Conservation (phyloP, 495 filamentous ascomycete genomes). For the Tetracladium setigerum region DNA sequence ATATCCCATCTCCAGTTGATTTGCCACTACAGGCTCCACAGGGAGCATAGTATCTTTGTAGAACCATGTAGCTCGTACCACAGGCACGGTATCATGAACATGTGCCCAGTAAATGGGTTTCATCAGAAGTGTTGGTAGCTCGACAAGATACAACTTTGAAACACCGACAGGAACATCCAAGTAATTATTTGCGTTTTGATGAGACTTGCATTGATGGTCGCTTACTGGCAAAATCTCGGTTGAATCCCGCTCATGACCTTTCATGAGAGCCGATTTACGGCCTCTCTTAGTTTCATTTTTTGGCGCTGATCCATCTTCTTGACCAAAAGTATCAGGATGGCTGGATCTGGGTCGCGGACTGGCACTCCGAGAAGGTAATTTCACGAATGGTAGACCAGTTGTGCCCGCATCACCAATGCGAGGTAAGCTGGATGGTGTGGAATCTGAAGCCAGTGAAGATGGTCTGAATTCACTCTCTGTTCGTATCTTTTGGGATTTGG, state of each 20-base stretch:
- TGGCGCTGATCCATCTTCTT: not conserved
- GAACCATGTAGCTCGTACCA: constrained; percentile 91
- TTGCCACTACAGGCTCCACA: constrained; percentile 80
- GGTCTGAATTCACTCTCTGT: too few species aligned
- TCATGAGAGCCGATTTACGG: not conserved
- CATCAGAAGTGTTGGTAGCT: constrained; percentile 62
- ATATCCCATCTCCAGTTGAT: constrained; percentile 86
- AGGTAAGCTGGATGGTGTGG: too few species aligned
- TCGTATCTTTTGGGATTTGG: too few species aligned
- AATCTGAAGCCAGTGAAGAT: too few species aligned
- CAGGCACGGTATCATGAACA: constrained; percentile 79
- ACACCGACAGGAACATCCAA: constrained; percentile 64
- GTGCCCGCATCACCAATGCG: constrained; percentile 20
- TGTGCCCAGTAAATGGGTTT: constrained; percentile 97
- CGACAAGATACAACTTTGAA: constrained; percentile 59
- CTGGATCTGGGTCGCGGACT: not conserved
- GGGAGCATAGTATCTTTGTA: constrained; percentile 91
- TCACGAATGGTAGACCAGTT: constrained; percentile 31
- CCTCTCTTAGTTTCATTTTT: not conserved
- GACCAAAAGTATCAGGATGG: too few species aligned
- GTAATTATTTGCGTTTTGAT: constrained; percentile 20
- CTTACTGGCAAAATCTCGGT: constrained; percentile 6
- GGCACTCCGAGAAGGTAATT: constrained; percentile 20
- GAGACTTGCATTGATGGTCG: constrained; percentile 13
- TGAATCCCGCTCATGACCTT: constrained; percentile 5